Evolutionary conservation across 2,329 filamentous ascomycete genomes (phyloP).

Genomic region (Bretziella fagacearum): DNA sequence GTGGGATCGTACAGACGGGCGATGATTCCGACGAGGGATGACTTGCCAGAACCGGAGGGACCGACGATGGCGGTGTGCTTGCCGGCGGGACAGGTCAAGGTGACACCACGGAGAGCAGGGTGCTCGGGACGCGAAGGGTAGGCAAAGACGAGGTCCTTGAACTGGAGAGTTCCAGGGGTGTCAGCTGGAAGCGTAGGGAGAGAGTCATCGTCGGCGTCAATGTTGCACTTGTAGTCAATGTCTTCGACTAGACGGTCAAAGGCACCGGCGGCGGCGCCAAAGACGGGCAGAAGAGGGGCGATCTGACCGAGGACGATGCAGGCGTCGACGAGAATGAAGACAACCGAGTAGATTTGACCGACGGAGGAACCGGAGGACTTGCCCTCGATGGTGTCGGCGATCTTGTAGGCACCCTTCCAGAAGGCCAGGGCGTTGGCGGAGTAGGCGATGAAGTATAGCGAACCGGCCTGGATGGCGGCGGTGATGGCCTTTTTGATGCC

Average conservation of each 20-base stretch:
- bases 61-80: slow-evolving; percentile 41
- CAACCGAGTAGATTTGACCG: slow-evolving; percentile 42
- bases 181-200: slow-evolving; percentile 4
- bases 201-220: slow-evolving; percentile 25
- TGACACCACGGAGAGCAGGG: slow-evolving; percentile 27
- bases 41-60: slow-evolving; percentile 40
- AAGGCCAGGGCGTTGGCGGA: slow-evolving; percentile 50
- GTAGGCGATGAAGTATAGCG: slow-evolving; percentile 51
- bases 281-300: slow-evolving; percentile 44
- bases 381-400: slow-evolving; percentile 25
- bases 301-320: slow-evolving; percentile 46
- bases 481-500: slow-evolving; percentile 41
- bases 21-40: slow-evolving; percentile 36
- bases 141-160: slow-evolving; percentile 28
- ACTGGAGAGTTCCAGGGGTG: slow-evolving; percentile 27
- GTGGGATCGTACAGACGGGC: slow-evolving; percentile 41
- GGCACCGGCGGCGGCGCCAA: slow-evolving; percentile 39
- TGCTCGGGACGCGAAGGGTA: slow-evolving; percentile 29
- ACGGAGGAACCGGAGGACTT: slow-evolving; percentile 23
- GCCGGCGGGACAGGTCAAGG: slow-evolving; percentile 31
- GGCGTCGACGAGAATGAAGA: slow-evolving; percentile 46
- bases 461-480: slow-evolving; percentile 40
- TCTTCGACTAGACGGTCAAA: slow-evolving; percentile 42
- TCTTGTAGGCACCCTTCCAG: slow-evolving; percentile 45
- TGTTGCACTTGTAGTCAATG: slow-evolving; percentile 33